Conservation (phyloP, 2,329 filamentous ascomycete species). For the Lizonia empirigonia region DNA sequence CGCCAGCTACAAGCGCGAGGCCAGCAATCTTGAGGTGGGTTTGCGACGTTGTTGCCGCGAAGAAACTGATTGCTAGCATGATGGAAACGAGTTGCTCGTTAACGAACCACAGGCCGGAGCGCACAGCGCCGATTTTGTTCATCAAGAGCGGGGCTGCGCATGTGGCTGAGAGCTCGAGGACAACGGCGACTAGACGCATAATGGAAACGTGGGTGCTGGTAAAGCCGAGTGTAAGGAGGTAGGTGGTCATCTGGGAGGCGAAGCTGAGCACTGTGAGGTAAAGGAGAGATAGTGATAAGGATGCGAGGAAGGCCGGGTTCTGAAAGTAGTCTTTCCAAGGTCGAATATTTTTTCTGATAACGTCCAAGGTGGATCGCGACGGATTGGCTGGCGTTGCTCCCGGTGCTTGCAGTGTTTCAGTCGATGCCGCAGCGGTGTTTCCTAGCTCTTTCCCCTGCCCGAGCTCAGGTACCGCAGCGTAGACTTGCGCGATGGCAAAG, state of each 20-base stretch:
- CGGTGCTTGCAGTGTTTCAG: slow-evolving; percentile 15
- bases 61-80: slow-evolving; percentile 47
- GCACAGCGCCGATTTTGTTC: slow-evolving; percentile 55
- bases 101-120: slow-evolving; percentile 73
- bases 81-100: slow-evolving; percentile 69
- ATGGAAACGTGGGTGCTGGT: slow-evolving; percentile 59
- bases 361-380: slow-evolving; percentile 1
- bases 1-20: slow-evolving; percentile 45
- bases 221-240: slow-evolving; percentile 62
- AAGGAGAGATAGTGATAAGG: slow-evolving; percentile 63
- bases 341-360: slow-evolving; percentile 17
- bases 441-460: slow-evolving; percentile 15
- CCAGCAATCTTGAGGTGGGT: slow-evolving; percentile 30
- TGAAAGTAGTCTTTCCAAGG: slow-evolving; percentile 53
- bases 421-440: slow-evolving; percentile 9
- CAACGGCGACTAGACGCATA: slow-evolving; percentile 59
- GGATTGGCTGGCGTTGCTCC: slow-evolving; percentile 8
- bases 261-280: slow-evolving; percentile 59
- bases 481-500: slow-evolving; percentile 56
- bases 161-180: slow-evolving; percentile 66
- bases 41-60: slow-evolving; percentile 19
- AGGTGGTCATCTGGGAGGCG: slow-evolving; percentile 67
- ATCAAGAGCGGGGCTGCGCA: slow-evolving; percentile 65
- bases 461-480: slow-evolving; percentile 41
- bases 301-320: slow-evolving; percentile 65